Percentiles rank a stretch among this genome's conserved stretches.
Conservation (phyloP, 2,329 filamentous ascomycete species). For the Phyllosticta citrichinensis region DNA sequence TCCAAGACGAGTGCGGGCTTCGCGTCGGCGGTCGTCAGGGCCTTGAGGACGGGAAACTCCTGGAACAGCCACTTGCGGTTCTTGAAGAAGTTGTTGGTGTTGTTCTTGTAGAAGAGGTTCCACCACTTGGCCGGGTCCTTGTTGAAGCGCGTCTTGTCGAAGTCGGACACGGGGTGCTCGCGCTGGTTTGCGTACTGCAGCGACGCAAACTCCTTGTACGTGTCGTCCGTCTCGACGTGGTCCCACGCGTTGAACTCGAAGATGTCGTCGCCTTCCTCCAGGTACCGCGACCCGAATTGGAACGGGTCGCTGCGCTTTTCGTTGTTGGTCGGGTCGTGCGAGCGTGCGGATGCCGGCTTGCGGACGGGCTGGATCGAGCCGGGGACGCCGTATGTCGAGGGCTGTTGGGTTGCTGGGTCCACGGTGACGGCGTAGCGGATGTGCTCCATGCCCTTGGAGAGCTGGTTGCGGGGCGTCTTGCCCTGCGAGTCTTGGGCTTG, state of each 20-base stretch:
- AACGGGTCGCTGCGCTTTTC: slow-evolving; percentile 87
- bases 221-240: slow-evolving; percentile 85
- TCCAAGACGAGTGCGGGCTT: slow-evolving; percentile 68
- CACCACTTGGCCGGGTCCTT: slow-evolving; percentile 88
- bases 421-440: slow-evolving; percentile 41
- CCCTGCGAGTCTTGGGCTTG: not conserved
- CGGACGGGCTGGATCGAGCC: slow-evolving; percentile 33
- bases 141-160: slow-evolving; percentile 89
- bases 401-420: slow-evolving; percentile 19
- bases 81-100: slow-evolving; percentile 96
- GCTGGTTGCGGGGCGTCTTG: slow-evolving; percentile 30
- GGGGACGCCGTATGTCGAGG: slow-evolving; percentile 39
- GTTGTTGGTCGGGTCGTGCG: slow-evolving; percentile 63
- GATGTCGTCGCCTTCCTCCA: slow-evolving; percentile 77
- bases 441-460: slow-evolving; percentile 44
- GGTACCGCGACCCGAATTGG: slow-evolving; percentile 82
- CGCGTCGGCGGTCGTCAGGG: slow-evolving; percentile 60
- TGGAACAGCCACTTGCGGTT: slow-evolving; percentile 94
- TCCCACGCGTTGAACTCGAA: slow-evolving; percentile 99
- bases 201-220: slow-evolving; percentile 78
- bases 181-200: slow-evolving; percentile 79
- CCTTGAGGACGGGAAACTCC: slow-evolving; percentile 81
- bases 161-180: slow-evolving; percentile 77
- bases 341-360: slow-evolving; percentile 43
- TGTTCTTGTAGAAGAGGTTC: slow-evolving; percentile 98